A percentile compares a stretch with the other conserved stretches of the same genome.
Evolutionary conservation across 208 protist species (phyloP).

Genomic region (Leishmania tropica): DNA sequence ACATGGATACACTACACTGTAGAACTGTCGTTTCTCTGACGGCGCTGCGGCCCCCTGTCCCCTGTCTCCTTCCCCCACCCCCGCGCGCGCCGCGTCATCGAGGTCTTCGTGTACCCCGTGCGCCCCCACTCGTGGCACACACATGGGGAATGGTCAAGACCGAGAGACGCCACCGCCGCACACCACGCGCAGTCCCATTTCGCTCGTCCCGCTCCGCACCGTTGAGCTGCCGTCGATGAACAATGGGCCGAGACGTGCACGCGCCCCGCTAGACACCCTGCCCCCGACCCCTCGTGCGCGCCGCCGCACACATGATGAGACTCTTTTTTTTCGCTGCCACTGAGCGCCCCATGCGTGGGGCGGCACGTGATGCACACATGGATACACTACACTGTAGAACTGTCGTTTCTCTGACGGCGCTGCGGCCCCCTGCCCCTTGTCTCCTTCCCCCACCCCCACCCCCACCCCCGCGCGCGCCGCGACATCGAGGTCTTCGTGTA

Average conservation of each 20-base stretch:
- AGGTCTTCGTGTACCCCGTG: constrained; percentile 17
- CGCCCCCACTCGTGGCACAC: constrained; percentile 18
- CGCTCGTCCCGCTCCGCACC: constrained; percentile 22
- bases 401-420: too few relatives aligned
- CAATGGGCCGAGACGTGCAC: neutral
- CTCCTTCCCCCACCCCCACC: too few relatives aligned
- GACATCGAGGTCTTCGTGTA: too few relatives aligned
- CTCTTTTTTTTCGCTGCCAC: constrained; percentile 14
- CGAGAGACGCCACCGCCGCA: neutral
- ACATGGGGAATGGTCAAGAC: constrained; percentile 3
- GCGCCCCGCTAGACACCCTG: neutral
- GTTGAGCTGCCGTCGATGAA: constrained; percentile 5
- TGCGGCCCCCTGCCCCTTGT: too few relatives aligned
- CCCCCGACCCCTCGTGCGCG: neutral
- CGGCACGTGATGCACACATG: too few relatives aligned
- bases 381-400: too few relatives aligned
- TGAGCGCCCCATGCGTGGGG: too few relatives aligned
- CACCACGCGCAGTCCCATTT: constrained; percentile 15
- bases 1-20: constrained; percentile 19
- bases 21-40: constrained; percentile 18
- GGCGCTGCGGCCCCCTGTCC: neutral
- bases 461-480: too few relatives aligned
- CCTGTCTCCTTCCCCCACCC: neutral
- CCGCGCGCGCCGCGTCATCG: neutral
- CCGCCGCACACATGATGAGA: constrained; percentile 7